Evolutionary conservation across 371 early-diverging fungal species (phyloP), one percentile per base, ranked within the genome.

Genomic region (Blyttiomyces sp.): DNA sequence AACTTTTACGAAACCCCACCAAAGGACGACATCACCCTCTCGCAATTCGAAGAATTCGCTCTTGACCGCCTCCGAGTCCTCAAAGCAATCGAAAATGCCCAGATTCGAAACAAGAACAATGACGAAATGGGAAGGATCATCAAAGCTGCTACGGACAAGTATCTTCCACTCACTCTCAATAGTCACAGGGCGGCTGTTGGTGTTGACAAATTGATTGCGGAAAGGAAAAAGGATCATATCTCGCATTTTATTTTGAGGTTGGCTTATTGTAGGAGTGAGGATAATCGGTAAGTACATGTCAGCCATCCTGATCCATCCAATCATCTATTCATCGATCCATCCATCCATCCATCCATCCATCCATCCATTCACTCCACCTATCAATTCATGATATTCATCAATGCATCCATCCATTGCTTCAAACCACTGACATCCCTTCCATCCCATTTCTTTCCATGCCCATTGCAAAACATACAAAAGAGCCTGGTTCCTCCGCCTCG

Each of bases 211-310:
- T 56, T 87, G 7, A 72, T 80, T 50, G 77, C 79, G 24, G 87
- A 97, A 66, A 85, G 98, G 43, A 75, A 87, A 39, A 92, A 92
- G 73, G 98, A 98, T 82, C 88, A 93, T 50, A 76, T 94, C 46
- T 88, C 89, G 51, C 98, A 98, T 67, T 96, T 88, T 74, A 90
- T 98, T 26, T 74, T 98, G 27, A 84, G 94, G 30, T 79, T 98
- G 54, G 96, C 96, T 1, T 96, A 91, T 63, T 91, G 94, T 73
- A 73, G 91, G 64, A 91, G 87, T 78, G 90, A 88, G 39, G 93
- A 94, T 43, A 79, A 91, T 52, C 83, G 91, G 33, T 64, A n/a
- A n/a, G n/a, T n/a, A n/a, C n/a, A n/a, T n/a, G n/a, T n/a, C n/a
- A n/a, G n/a, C n/a, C n/a, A n/a, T n/a, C n/a, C n/a, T n/a, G n/a